Conservation (phyloP, 2,329 filamentous ascomycete genomes). For the Talaromyces amestolkiae region DNA sequence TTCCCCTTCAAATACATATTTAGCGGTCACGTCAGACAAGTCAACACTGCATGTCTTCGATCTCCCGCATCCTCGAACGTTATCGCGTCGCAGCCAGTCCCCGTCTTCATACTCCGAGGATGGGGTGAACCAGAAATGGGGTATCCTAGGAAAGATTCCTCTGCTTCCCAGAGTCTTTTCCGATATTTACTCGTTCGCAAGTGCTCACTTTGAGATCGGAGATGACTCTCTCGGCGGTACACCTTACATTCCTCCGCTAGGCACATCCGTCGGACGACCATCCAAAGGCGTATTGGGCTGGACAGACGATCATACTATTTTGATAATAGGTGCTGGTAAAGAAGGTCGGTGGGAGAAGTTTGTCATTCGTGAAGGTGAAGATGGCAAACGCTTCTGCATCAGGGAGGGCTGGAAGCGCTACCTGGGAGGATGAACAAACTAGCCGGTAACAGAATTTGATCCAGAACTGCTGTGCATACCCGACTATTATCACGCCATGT, state of each 20-base stretch:
- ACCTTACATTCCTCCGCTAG: constrained; percentile 49
- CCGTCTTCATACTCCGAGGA: constrained; percentile 39
- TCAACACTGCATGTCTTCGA: constrained; percentile 94
- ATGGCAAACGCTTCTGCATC: constrained; percentile 64
- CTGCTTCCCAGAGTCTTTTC: constrained; percentile 83
- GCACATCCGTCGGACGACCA: constrained; percentile 57
- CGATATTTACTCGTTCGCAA: constrained; percentile 83
- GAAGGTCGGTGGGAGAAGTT: constrained; percentile 90
- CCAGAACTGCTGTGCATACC: constrained; percentile 8
- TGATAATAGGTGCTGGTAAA: constrained; percentile 74
- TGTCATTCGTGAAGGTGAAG: constrained; percentile 64
- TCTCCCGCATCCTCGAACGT: constrained; percentile 54
- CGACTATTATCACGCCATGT: background rate
- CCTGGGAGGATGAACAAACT: constrained; percentile 46
- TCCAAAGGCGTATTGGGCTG: constrained; percentile 85
- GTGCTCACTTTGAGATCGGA: constrained; percentile 76
- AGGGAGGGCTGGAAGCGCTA: constrained; percentile 83
- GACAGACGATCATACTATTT: constrained; percentile 68
- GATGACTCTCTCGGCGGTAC: constrained; percentile 59
- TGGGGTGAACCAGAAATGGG: constrained; percentile 72
- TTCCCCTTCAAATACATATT: constrained; percentile 72
- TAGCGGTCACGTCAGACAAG: constrained; percentile 95
- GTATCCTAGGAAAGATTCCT: constrained; percentile 77
- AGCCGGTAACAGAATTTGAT: constrained; percentile 13
- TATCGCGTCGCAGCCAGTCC: constrained; percentile 35